A percentile compares a stretch with the other conserved stretches of the same genome.
These are phyloP conservation scores for Ceratocystis albifundus DNA, from an alignment of 2,329 filamentous ascomycete species.

Conservation along the genomic window DNA sequence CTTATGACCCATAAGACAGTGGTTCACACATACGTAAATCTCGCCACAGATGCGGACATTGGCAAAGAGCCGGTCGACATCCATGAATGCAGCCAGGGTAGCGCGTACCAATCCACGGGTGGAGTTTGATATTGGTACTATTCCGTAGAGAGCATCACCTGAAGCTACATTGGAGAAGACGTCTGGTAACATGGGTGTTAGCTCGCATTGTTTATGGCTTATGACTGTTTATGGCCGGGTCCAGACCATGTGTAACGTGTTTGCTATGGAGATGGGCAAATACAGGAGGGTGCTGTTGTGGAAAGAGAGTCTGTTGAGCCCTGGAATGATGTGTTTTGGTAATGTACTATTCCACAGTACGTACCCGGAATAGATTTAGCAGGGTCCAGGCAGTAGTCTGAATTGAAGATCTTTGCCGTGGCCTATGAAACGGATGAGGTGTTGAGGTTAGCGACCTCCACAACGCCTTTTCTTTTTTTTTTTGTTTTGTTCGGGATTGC, in stretches of 20 bases:
- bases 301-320: not conserved
- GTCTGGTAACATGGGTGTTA: conserved; percentile 37
- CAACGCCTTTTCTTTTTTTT: too few species aligned
- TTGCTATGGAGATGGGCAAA: not conserved
- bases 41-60: conserved; percentile 71
- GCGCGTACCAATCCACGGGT: conserved; percentile 87
- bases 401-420: conserved; percentile 38
- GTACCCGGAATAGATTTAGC: conserved; percentile 41
- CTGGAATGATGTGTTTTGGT: too few species aligned
- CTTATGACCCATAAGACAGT: conserved; percentile 61
- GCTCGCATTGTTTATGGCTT: not conserved
- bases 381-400: conserved; percentile 39
- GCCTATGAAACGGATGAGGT: conserved; percentile 30
- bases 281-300: not conserved
- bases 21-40: conserved; percentile 75
- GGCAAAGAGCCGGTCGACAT: conserved; percentile 51
- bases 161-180: conserved; percentile 70
- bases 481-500: too few species aligned
- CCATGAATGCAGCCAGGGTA: conserved; percentile 79
- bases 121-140: conserved; percentile 92
- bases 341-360: conserved; percentile 21
- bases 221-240: not conserved
- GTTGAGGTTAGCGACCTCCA: not conserved
- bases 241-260: not conserved
- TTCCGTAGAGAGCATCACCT: conserved; percentile 53